A percentile compares a stretch with the other conserved stretches of the same genome.
phyloP scores from a whole-genome alignment of 345 rosid genomes.

The Clausena lansium region DNA sequence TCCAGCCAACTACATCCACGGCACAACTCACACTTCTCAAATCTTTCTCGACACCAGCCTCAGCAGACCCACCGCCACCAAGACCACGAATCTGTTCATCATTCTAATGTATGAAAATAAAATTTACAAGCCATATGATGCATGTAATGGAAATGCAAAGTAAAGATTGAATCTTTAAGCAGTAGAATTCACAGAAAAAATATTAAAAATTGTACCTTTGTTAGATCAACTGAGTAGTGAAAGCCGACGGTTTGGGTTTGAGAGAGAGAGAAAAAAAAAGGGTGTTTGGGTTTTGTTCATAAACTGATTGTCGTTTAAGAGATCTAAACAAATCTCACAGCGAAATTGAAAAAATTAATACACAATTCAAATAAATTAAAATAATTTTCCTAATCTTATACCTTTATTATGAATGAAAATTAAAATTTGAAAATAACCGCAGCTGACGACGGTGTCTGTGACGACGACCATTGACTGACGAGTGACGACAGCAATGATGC shows the following conservation, averaged over 20 bases:
- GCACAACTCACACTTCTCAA: slow-evolving; percentile 11
- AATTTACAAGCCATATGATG: not conserved
- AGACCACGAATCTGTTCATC: slow-evolving; percentile 17
- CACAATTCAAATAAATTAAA: no score
- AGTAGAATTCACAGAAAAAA: slow-evolving; percentile 1
- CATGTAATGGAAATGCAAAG: not conserved
- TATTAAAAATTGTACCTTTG: slow-evolving; percentile 25
- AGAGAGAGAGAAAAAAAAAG: slow-evolving; percentile 12
- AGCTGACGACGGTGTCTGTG: no score
- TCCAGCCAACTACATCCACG: not conserved
- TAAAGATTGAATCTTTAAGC: slow-evolving; percentile 4
- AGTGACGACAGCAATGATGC: no score
- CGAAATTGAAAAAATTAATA: no score
- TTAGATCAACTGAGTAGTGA: slow-evolving; percentile 26
- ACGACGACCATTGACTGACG: no score
- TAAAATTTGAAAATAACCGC: no score
- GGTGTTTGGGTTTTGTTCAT: slow-evolving; percentile 13
- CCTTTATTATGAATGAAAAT: no score
- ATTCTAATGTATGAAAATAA: slow-evolving; percentile 24
- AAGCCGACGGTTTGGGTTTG: slow-evolving; percentile 24
- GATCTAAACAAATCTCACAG: no score
- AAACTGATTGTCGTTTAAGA: not conserved
- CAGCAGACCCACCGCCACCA: not conserved
- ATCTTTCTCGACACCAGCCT: slow-evolving; percentile 14
- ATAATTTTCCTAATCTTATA: no score